Evolutionary conservation across 2,329 filamentous ascomycete species (phyloP).

Genomic region (Xylariales sp.): DNA sequence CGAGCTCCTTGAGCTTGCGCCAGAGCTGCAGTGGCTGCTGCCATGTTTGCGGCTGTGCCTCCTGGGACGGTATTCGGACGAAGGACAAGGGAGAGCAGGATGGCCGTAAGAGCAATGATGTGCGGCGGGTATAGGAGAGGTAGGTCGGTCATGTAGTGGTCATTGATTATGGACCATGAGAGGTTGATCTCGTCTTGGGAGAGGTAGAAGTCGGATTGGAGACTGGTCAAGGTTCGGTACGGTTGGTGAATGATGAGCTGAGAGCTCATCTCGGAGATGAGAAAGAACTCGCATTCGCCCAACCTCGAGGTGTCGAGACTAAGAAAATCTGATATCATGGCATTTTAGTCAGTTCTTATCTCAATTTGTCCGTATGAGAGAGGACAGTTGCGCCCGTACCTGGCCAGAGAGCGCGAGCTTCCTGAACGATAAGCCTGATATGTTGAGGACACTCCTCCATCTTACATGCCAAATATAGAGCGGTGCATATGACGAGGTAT

Average conservation of each 20-base stretch:
- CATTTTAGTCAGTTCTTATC: neutral
- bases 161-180: slow-evolving; percentile 81
- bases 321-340: slow-evolving; percentile 52
- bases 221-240: slow-evolving; percentile 71
- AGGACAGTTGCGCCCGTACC: slow-evolving; percentile 36
- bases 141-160: slow-evolving; percentile 90
- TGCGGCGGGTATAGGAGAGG: slow-evolving; percentile 83
- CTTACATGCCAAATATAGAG: slow-evolving; percentile 92
- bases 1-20: slow-evolving; percentile 37
- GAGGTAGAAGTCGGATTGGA: slow-evolving; percentile 66
- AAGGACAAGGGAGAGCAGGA: slow-evolving; percentile 79
- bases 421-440: slow-evolving; percentile 82
- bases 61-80: slow-evolving; percentile 45
- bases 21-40: slow-evolving; percentile 44
- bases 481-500: slow-evolving; percentile 87
- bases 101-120: slow-evolving; percentile 78
- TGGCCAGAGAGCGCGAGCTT: slow-evolving; percentile 81
- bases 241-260: slow-evolving; percentile 89
- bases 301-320: slow-evolving; percentile 75
- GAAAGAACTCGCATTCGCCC: slow-evolving; percentile 88
- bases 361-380: neutral
- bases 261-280: slow-evolving; percentile 87
- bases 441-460: slow-evolving; percentile 98
- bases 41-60: slow-evolving; percentile 37
- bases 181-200: slow-evolving; percentile 74